Base-by-base conservation (phyloP, 2,329 filamentous ascomycete species). In the Penicillium vulpinum region DNA sequence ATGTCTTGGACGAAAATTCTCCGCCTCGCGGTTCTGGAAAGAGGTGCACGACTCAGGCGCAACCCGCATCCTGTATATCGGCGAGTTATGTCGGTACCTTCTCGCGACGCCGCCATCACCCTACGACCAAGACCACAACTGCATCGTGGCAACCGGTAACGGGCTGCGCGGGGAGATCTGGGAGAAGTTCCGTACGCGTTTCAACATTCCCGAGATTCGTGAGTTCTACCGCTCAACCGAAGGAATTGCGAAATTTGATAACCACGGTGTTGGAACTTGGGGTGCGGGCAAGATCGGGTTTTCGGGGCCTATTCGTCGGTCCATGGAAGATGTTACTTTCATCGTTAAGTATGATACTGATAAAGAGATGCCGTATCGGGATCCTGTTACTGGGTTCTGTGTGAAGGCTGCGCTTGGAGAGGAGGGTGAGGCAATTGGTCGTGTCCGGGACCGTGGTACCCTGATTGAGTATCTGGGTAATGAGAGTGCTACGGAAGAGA, bases 201-300 rank as follows among this genome's bases (percentile, higher is more conserved):
- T 79, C 59, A 69, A 66, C 0, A 71, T 81, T 1, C 70, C 72
- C 2, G 78, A 80, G 62, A 75, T 81, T 39, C 71, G 78, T 8
- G 79, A 81, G 57, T 80, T 80, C 58, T 81, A 80, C 57, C 70
- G 77, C 4, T 77, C 76, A 4, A 81, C 78, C 0, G 79, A 81
- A 54, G 79, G 78, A 2, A 58, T 79, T 1, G 75, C 76, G 7
- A 78, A 77, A 35, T 79, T 76, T 35, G 76, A 80, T 56, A 80
- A 81, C 51, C 70, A 73, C 39, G 76, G 73, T 18, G 64, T 63
- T 24, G 76, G 76, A 4, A 64, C 73, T 0, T 78, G 70, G 64
- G 77, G 73, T 5, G 77, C 71, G 5, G 78, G 78, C 0, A 78
- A 77, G 28, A 68, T 80, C 22, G 78, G 77, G 0, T 79, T 78